Conservation (phyloP, 108 stramenopile genomes). For the Nitzschia putrida region DNA sequence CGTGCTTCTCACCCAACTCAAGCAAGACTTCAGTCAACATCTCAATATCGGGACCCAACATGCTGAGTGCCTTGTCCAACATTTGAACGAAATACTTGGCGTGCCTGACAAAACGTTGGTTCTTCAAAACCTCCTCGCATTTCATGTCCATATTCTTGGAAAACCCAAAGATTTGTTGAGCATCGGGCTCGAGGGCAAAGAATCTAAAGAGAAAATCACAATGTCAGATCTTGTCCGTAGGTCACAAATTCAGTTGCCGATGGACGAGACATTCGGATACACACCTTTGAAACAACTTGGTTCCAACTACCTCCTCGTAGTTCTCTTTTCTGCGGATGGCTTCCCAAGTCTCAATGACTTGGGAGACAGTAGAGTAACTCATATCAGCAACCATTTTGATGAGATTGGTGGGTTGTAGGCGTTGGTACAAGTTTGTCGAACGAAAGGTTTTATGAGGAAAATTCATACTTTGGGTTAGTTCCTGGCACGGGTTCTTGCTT, state of each 20-base stretch:
- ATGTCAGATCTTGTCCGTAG: not conserved
- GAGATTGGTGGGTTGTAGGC: not conserved
- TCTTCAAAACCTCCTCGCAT: constrained; percentile 23
- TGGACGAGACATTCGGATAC: too few relatives aligned
- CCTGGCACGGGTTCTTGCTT: too few relatives aligned
- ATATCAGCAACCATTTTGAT: constrained; percentile 30
- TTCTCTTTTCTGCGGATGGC: constrained; percentile 15
- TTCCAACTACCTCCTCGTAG: constrained; percentile 35
- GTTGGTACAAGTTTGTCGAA: too few relatives aligned
- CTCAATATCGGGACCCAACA: constrained; percentile 43
- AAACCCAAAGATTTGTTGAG: constrained; percentile 38
- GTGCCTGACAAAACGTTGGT: constrained; percentile 31
- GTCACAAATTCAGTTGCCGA: too few relatives aligned
- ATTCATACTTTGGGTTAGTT: too few relatives aligned
- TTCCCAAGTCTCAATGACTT: constrained; percentile 46
- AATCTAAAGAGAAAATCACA: constrained; percentile 13
- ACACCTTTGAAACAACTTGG: constrained; percentile 39
- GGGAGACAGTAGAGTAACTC: constrained; percentile 34
- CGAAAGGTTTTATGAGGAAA: too few relatives aligned
- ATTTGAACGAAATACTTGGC: constrained; percentile 38
- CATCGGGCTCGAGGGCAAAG: constrained; percentile 25
- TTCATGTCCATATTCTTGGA: constrained; percentile 33
- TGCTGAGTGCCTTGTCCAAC: constrained; percentile 34
- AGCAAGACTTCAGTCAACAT: constrained; percentile 40
- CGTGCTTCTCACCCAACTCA: constrained; percentile 32